Evolutionary conservation across 345 rosid genomes (phyloP), one percentile per base, ranked within the genome.

Genomic region (Litchi chinensis): DNA sequence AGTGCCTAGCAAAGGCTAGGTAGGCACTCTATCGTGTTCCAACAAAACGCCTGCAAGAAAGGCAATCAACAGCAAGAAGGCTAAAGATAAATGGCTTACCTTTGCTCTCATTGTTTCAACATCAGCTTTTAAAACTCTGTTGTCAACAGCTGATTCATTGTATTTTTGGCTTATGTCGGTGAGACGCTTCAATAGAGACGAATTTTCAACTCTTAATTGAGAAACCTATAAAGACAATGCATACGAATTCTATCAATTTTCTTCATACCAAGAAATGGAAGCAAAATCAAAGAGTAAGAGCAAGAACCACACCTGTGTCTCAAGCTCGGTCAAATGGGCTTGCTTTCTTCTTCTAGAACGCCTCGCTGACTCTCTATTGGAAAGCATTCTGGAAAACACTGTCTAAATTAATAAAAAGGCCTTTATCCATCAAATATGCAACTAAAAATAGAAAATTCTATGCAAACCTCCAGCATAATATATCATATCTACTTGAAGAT

Each of bases 291-390:
- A n/a, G n/a, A 73, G 65, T 8, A 5, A 24, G 54, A 64, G 32
- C 12, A 84, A 70, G 50, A 16, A 70, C 32, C 39, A 52, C 60
- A 96, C 99, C 91, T 94, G 97, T 71, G 97, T 86, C 87, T 96
- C 99, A 80, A 93, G 95, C 76, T 93, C 99, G 22, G 88, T 91
- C 80, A 96, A 79, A 82, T 94, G 98, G 24, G 95, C 98, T 21
- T 94, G 97, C 86, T 94, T 96, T 85, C 99, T 91, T 87, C 92
- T 90, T 81, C 99, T 86, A 16, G 99, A 96, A 26, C 98, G 92
- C 86, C 98, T 90, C 46, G 99, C 99, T 37, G 99, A 94, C 86
- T 94, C 99, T 67, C 98, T 87, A 81, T 96, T 96, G 41, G 99
- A 94, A 76, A 90, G 93, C 99, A 94, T 96, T 87, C 99, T 96